Conservation (phyloP, 2,329 filamentous ascomycete species). For the Salinomyces thailandicus region DNA sequence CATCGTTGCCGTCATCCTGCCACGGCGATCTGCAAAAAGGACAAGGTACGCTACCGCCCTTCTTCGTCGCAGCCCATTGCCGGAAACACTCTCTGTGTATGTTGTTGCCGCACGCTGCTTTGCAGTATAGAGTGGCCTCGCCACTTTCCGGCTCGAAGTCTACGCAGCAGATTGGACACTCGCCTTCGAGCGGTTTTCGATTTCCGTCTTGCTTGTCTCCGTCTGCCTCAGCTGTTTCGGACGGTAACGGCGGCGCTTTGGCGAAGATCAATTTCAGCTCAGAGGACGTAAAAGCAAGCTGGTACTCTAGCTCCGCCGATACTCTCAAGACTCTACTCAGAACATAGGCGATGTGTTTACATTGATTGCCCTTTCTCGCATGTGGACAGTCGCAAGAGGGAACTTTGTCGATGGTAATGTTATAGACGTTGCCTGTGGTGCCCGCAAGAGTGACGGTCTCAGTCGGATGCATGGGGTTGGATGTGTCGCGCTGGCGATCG, state of each 20-base stretch:
- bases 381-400: slow-evolving; percentile 29
- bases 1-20: slow-evolving; percentile 11
- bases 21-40: slow-evolving; percentile 24
- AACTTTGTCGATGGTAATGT: slow-evolving; percentile 41
- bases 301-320: slow-evolving; percentile 45
- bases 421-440: slow-evolving; percentile 53
- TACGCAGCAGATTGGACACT: slow-evolving; percentile 54
- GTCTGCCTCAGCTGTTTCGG: slow-evolving; percentile 15
- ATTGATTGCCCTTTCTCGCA: slow-evolving; percentile 40
- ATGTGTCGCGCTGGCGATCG: slow-evolving; percentile 35
- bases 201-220: slow-evolving; percentile 34
- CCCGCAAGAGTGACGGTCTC: slow-evolving; percentile 50
- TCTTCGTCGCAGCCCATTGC: slow-evolving; percentile 35
- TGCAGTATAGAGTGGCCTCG: slow-evolving; percentile 47
- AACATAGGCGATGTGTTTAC: slow-evolving; percentile 55
- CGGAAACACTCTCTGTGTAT: slow-evolving; percentile 49
- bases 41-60: slow-evolving; percentile 17
- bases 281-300: slow-evolving; percentile 48
- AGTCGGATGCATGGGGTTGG: slow-evolving; percentile 35
- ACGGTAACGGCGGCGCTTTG: slow-evolving; percentile 41
- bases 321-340: slow-evolving; percentile 49
- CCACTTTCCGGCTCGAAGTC: slow-evolving; percentile 37
- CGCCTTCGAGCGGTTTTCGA: slow-evolving; percentile 49
- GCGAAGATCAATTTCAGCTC: slow-evolving; percentile 49
- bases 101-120: slow-evolving; percentile 52